Evolutionary conservation across 1,139 yeast species (phyloP), one percentile per base, ranked within the genome.

Genomic region (Hansenula lynferdii): DNA sequence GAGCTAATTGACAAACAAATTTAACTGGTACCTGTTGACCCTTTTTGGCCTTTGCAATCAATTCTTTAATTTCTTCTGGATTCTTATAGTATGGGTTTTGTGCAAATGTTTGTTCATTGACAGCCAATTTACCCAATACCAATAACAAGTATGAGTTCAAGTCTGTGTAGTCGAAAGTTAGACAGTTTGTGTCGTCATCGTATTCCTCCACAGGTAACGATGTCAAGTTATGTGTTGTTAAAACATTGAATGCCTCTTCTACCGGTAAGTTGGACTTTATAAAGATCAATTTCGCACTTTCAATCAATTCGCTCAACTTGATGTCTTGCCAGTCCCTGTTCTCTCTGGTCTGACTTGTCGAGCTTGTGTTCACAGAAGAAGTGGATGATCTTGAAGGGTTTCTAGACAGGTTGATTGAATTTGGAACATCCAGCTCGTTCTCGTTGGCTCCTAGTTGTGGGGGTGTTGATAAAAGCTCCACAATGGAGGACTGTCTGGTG

Each of bases 91-190:
- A 45, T 9, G 45, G 37, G 11, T 51, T 51, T 17, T 49, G 38
- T 8, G 59, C 39, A 28, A 52, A 43, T 3, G 44, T 30, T 33
- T 48, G 49, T 27, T 70, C 74, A 18, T 50, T 54, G 21, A 72
- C 58, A 21, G 62, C 62, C 24, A 80, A 70, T 53, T 79, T 81
- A 51, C 87, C 85, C 69, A 85, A 70, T 19, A 86, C 85, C 45
- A 86, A 65, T 47, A 86, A 65, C 48, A 86, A 66, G 58, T 87
- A 89, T 10, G 97, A 81, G 56, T 86, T 89, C 59, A 92, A 72
- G 62, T 92, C 97, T 24, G 94, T 77, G 62, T 87, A 92, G 61
- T 92, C 97, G 61, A 92, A 92, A 1, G 96, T 84, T 42, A 80
- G 65, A 53, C 94, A 84, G 49, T 82, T 75, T 48, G 80, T 66